A percentile compares a stretch with the other conserved stretches of the same genome.
Conservation (phyloP, 2,329 filamentous ascomycete genomes). For the Trichoderma simmonsii region DNA sequence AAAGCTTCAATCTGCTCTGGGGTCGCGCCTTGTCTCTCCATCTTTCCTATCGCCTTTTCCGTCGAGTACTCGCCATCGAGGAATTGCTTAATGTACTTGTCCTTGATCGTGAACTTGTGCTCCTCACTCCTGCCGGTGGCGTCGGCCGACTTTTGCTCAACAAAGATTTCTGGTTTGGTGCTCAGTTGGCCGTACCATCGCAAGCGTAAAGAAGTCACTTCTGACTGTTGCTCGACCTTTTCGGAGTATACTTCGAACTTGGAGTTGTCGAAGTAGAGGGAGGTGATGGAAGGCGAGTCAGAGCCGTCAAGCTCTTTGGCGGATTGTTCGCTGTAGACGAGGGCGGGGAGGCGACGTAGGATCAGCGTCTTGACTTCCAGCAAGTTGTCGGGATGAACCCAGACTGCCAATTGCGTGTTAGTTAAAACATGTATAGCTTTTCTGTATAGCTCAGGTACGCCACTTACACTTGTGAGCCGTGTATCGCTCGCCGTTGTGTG, state of each 20-base stretch:
- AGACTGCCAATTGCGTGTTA: slow-evolving; percentile 54
- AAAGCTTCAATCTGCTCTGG: slow-evolving; percentile 65
- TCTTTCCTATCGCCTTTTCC: slow-evolving; percentile 86
- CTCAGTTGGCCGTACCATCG: slow-evolving; percentile 88
- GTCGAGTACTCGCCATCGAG: slow-evolving; percentile 84
- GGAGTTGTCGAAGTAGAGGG: slow-evolving; percentile 89
- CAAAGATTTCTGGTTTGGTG: slow-evolving; percentile 71
- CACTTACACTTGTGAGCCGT: slow-evolving; percentile 79
- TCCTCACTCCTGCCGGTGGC: slow-evolving; percentile 76
- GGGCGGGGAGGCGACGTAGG: slow-evolving; percentile 80
- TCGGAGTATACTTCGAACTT: slow-evolving; percentile 82
- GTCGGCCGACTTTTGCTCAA: slow-evolving; percentile 87
- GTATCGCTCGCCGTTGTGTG: slow-evolving; percentile 68
- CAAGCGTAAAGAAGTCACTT: slow-evolving; percentile 79
- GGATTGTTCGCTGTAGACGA: slow-evolving; percentile 87
- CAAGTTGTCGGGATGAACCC: slow-evolving; percentile 93
- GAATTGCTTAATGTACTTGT: slow-evolving; percentile 88
- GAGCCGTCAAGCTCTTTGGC: slow-evolving; percentile 77
- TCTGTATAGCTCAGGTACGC: neutral
- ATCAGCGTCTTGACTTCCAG: slow-evolving; percentile 97
- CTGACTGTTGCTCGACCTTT: slow-evolving; percentile 73
- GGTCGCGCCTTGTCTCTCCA: slow-evolving; percentile 72
- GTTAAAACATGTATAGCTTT: neutral
- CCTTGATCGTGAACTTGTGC: slow-evolving; percentile 79
- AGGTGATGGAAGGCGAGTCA: slow-evolving; percentile 88